Evolutionary conservation across 2,329 filamentous ascomycete genomes (phyloP), one percentile per base, ranked within the genome.

Genomic region (Ceratocystis lukuohia): DNA sequence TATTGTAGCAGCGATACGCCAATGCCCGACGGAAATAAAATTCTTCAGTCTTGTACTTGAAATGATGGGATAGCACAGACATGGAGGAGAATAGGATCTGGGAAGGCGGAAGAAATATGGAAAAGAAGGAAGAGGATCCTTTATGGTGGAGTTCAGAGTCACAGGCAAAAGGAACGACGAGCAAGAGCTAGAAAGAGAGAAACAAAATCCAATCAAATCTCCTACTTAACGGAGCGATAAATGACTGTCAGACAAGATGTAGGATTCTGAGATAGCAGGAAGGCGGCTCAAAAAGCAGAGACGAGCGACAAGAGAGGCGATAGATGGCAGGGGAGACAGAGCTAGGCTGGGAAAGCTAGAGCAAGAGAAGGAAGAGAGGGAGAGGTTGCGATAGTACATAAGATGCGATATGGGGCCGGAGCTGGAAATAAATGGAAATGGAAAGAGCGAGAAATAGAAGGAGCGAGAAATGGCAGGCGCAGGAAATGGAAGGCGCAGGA

Each of bases 111-210:
- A 56, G 25, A 53, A n/a, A 30, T n/a, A 41, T 10, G 41, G 41
- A 64, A 30, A 25, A 65, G 62, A 33, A n/a, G 48, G n/a, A 56
- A 12, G 62, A 64, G 37, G 37, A 41, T 41, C 37, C 37, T 41
- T 41, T 41, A 6, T 41, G 10, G 37, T 41, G 37, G 30, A 45
- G 17, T 12, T 15, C 17, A 50, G 41, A 25, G 61, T n/a, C 33
- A 20, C 33, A 48, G 6, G 44, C 17, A 53, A 41, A 6, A 28
- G 17, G 6, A 33, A 33, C 1, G 6, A 33, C 30, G 30, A 10
- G 61, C 17, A 41, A 41, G 15, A 44, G 17, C 22, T 20, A 64
- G 10, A 41, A 20, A 3, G 10, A 50, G 48, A 56, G 7, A 15
- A n/a, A 64, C 5, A 41, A 25, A 28, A 25, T 1, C 48, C 22